A percentile compares a stretch with the other conserved stretches of the same genome.
phyloP scores from a whole-genome alignment of 768 basidiomycete genomes.

The Pulveroboletus ravenelii region DNA sequence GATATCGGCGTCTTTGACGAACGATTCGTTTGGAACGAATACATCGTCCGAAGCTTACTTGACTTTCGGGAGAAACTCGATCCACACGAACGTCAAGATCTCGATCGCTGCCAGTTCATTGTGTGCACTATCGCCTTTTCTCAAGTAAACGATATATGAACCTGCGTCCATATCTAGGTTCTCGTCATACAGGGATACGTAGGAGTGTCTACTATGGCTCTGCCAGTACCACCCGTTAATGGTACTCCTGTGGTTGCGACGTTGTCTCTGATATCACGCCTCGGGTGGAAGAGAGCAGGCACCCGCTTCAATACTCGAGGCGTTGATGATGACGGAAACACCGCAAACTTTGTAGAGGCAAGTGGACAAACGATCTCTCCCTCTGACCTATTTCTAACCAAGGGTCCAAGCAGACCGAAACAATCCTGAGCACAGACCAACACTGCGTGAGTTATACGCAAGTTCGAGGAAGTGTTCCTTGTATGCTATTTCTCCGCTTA shows the following conservation, averaged over 20 bases:
- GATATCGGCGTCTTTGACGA: conserved; percentile 69
- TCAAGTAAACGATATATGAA: conserved; percentile 2
- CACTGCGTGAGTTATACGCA: conserved; percentile 91
- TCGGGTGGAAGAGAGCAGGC: conserved; percentile 94
- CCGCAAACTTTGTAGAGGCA: conserved; percentile 96
- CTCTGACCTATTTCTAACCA: conserved; percentile 1
- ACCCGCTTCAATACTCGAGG: conserved; percentile 97
- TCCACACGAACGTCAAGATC: conserved; percentile 56
- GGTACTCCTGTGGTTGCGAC: conserved; percentile 71
- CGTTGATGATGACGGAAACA: conserved; percentile 91
- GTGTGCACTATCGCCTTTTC: conserved; percentile 42
- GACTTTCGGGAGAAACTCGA: conserved; percentile 84
- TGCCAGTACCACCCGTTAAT: conserved; percentile 70
- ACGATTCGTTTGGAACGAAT: conserved; percentile 94
- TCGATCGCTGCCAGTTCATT: conserved; percentile 83
- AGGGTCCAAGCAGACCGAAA: conserved; percentile 67
- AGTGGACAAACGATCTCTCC: conserved; percentile 17
- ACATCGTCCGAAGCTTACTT: conserved; percentile 78
- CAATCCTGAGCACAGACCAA: conserved; percentile 79
- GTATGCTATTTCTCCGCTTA: conserved; percentile 43
- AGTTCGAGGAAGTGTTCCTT: conserved; percentile 90
- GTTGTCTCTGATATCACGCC: conserved; percentile 75
- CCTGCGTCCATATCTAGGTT: conserved; percentile 42
- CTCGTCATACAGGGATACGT: conserved; percentile 93
- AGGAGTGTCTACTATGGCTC: conserved; percentile 73